Evolutionary conservation across 352 stramenopile genomes (phyloP).

Genomic region (Globisporangium lucens): DNA sequence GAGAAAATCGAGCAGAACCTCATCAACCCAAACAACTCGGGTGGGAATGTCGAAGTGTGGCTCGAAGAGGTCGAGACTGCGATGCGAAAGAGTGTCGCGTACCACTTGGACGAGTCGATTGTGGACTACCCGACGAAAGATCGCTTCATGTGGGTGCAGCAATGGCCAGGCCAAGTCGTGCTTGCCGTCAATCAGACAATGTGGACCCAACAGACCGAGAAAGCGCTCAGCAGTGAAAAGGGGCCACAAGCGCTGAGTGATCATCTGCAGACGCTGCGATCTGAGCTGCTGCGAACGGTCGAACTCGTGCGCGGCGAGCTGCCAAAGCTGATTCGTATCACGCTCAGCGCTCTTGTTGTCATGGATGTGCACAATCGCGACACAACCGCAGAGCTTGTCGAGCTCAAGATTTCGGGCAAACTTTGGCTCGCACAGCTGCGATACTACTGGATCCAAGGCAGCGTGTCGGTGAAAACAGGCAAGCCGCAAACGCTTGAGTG

Average conservation of each 20-base stretch:
- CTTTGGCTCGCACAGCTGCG: slow-evolving; percentile 91
- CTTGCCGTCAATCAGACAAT: slow-evolving; percentile 91
- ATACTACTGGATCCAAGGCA: slow-evolving; percentile 89
- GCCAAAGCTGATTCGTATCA: slow-evolving; percentile 90
- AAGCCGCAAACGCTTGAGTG: slow-evolving; percentile 86
- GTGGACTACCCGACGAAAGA: slow-evolving; percentile 85
- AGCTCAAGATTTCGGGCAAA: slow-evolving; percentile 71
- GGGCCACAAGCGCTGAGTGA: slow-evolving; percentile 45
- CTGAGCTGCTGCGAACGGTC: slow-evolving; percentile 87
- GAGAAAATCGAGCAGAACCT: slow-evolving; percentile 80
- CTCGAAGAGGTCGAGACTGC: slow-evolving; percentile 82
- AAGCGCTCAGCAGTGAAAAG: slow-evolving; percentile 35
- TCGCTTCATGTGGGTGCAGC: slow-evolving; percentile 88
- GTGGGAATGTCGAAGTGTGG: slow-evolving; percentile 92
- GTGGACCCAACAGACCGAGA: slow-evolving; percentile 88
- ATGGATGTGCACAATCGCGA: slow-evolving; percentile 96
- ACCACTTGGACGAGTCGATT: slow-evolving; percentile 82
- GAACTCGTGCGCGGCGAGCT: slow-evolving; percentile 91
- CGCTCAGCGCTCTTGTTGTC: slow-evolving; percentile 90
- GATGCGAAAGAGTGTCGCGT: slow-evolving; percentile 83
- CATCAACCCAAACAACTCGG: slow-evolving; percentile 93
- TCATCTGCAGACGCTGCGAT: slow-evolving; percentile 64
- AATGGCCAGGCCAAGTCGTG: slow-evolving; percentile 93
- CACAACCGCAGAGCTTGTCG: slow-evolving; percentile 89
- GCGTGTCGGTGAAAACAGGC: slow-evolving; percentile 81